Evolutionary conservation across 2,329 filamentous ascomycete genomes (phyloP).

Genomic region (Aschersonia sp.): DNA sequence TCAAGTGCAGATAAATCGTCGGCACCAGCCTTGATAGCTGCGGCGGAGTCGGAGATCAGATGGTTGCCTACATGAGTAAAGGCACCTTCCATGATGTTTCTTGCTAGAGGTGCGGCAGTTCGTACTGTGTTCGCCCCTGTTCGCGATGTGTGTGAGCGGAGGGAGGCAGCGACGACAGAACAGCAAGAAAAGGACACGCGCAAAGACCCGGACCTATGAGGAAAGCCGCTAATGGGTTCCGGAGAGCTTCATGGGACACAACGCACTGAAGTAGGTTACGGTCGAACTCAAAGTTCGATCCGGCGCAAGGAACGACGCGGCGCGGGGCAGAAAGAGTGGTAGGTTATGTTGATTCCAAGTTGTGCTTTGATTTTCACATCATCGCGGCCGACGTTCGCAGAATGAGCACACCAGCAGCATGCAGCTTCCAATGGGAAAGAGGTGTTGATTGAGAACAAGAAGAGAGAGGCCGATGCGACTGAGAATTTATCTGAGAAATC

Average conservation of each 20-base stretch:
- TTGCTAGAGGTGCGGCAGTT: not conserved
- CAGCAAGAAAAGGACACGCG: too few relatives aligned
- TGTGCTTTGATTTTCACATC: slow-evolving; percentile 20
- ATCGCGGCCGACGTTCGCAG: slow-evolving; percentile 17
- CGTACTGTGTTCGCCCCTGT: not conserved
- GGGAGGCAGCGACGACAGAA: not conserved
- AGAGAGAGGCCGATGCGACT: not conserved
- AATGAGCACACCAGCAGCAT: not conserved
- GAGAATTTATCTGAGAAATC: too few relatives aligned
- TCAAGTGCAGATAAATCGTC: slow-evolving; percentile 60
- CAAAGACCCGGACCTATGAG: not conserved
- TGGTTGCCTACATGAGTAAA: slow-evolving; percentile 83
- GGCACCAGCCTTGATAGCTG: slow-evolving; percentile 75
- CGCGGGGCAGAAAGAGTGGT: slow-evolving; percentile 13
- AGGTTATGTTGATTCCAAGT: slow-evolving; percentile 15
- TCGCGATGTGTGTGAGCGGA: not conserved
- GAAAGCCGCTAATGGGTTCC: too few relatives aligned
- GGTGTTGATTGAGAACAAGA: not conserved
- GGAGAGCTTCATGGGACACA: too few relatives aligned
- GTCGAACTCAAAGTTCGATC: not conserved
- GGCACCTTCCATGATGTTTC: slow-evolving; percentile 59
- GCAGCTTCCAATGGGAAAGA: not conserved
- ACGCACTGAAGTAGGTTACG: too few relatives aligned
- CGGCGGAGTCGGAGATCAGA: slow-evolving; percentile 68
- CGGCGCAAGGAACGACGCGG: slow-evolving; percentile 10